These are phyloP conservation scores for Aspergillus sparsus DNA, from an alignment of 495 filamentous ascomycete species.

Conservation along the genomic window DNA sequence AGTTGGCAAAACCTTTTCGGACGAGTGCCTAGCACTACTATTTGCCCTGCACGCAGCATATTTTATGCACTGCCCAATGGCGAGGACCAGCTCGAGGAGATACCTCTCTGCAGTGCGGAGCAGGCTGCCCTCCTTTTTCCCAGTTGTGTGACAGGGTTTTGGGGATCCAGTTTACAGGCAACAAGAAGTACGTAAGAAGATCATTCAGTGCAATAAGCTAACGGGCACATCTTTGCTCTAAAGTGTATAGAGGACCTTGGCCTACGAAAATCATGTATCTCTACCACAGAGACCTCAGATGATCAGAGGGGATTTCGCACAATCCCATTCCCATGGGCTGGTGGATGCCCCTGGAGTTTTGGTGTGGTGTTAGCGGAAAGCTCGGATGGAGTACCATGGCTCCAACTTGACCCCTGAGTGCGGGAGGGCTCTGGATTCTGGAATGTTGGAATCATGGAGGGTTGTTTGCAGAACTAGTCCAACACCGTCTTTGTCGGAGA, in stretches of 20 bases:
- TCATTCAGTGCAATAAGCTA: no score
- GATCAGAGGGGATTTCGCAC: no score
- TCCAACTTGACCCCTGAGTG: conserved; percentile 20
- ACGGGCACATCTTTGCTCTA: no score
- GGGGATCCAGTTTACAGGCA: neutral
- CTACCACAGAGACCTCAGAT: no score
- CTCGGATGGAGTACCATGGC: conserved; percentile 28
- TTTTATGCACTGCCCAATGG: conserved; percentile 4
- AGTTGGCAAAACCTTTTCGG: conserved; percentile 8
- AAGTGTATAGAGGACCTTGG: neutral
- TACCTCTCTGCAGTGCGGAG: conserved; percentile 9
- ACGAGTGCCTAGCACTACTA: neutral
- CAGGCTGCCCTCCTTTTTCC: conserved; percentile 8
- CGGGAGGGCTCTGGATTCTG: neutral
- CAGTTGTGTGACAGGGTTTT: conserved; percentile 10
- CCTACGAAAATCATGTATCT: no score
- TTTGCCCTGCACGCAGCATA: neutral
- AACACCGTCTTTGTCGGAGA: neutral
- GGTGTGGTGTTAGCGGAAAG: conserved; percentile 22
- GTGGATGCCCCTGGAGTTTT: conserved; percentile 2
- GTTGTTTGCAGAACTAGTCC: conserved; percentile 3
- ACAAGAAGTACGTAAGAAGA: conserved; percentile 2
- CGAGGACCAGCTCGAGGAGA: neutral
- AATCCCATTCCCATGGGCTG: no score
- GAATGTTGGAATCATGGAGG: conserved; percentile 1